Evolutionary conservation across 1,284 basidiomycete genomes (phyloP).

Genomic region (Ceratobasidium sp.): DNA sequence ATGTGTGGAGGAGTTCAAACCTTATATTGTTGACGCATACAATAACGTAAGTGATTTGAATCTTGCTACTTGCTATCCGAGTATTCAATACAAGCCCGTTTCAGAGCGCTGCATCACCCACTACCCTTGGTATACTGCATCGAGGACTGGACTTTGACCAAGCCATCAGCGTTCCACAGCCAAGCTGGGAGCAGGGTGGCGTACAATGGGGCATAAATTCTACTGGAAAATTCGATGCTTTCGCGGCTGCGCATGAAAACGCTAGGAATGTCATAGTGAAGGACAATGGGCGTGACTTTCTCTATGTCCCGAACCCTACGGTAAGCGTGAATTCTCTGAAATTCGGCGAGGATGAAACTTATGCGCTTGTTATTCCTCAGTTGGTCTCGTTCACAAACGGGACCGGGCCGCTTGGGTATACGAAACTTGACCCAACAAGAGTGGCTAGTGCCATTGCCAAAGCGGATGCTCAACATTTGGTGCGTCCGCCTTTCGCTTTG

Average conservation of each 20-base stretch:
- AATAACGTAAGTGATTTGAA: constrained; percentile 20
- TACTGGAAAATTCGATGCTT: constrained; percentile 38
- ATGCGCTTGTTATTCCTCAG: background rate
- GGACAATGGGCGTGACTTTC: constrained; percentile 42
- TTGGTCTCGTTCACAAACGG: constrained; percentile 42
- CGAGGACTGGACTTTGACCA: constrained; percentile 29
- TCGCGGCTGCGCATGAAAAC: constrained; percentile 36
- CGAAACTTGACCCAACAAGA: constrained; percentile 29
- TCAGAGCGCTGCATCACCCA: constrained; percentile 31
- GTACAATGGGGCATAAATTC: constrained; percentile 38
- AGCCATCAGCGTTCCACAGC: constrained; percentile 12
- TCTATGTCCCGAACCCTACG: constrained; percentile 42
- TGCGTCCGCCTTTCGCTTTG: background rate
- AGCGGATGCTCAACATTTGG: constrained; percentile 41
- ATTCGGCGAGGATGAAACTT: background rate
- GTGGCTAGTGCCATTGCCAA: constrained; percentile 39
- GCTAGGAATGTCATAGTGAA: constrained; percentile 36
- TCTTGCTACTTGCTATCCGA: too few relatives aligned
- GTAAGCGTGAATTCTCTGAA: background rate
- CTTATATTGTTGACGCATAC: constrained; percentile 38
- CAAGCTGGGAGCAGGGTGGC: constrained; percentile 7
- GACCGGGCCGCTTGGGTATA: constrained; percentile 38
- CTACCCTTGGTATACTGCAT: constrained; percentile 20
- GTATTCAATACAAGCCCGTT: background rate
- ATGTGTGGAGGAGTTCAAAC: constrained; percentile 33